Evolutionary conservation across 352 stramenopile species (phyloP).

Genomic region (Phytophthora hybrid): DNA sequence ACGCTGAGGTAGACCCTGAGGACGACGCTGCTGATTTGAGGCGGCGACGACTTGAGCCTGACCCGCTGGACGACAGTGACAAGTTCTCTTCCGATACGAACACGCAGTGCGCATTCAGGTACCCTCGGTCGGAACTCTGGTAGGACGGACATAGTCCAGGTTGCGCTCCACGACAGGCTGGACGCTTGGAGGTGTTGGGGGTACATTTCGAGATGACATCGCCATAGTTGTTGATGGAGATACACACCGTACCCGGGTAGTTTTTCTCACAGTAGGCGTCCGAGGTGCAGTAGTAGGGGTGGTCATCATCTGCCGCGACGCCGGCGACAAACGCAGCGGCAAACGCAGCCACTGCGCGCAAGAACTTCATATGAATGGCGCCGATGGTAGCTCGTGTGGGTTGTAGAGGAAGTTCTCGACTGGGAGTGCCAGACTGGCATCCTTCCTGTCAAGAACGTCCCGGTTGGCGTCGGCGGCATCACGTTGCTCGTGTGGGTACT

Average conservation of each 20-base stretch:
- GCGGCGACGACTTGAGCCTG: slow-evolving; percentile 10
- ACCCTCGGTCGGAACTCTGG: slow-evolving; percentile 65
- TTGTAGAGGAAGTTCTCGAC: slow-evolving; percentile 9
- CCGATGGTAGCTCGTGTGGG: background rate
- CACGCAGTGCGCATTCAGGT: slow-evolving; percentile 81
- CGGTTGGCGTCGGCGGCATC: slow-evolving; percentile 8
- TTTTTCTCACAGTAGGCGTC: slow-evolving; percentile 67
- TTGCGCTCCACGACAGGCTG: slow-evolving; percentile 69
- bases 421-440: slow-evolving; percentile 8
- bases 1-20: background rate
- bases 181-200: slow-evolving; percentile 68
- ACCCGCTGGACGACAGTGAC: slow-evolving; percentile 16
- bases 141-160: slow-evolving; percentile 78
- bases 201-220: slow-evolving; percentile 75
- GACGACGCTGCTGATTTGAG: slow-evolving; percentile 6
- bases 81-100: slow-evolving; percentile 65
- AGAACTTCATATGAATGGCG: slow-evolving; percentile 34
- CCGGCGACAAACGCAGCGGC: slow-evolving; percentile 23
- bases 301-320: slow-evolving; percentile 27
- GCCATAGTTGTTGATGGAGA: slow-evolving; percentile 73
- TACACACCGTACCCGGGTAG: slow-evolving; percentile 72
- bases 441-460: background rate
- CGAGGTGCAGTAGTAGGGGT: slow-evolving; percentile 58
- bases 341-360: slow-evolving; percentile 37
- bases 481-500: slow-evolving; percentile 18